Conservation (phyloP, 345 rosid genomes). For the Brassica rapa region DNA sequence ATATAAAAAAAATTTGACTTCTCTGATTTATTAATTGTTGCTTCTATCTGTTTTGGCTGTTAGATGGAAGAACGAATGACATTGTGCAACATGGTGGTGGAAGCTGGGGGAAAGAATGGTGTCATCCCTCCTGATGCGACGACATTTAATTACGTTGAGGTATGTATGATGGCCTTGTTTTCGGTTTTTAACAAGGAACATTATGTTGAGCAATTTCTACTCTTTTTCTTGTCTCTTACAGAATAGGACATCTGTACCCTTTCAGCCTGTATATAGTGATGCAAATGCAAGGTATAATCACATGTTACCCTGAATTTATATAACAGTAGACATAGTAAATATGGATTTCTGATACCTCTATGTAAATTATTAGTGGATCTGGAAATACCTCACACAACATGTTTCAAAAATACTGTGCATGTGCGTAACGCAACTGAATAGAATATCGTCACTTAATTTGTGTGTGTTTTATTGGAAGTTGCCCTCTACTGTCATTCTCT, state of each 20-base stretch:
- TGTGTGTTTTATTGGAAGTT: not conserved
- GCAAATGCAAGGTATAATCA: slow-evolving; percentile 67
- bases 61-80: slow-evolving; percentile 99
- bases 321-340: not conserved
- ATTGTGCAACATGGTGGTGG: slow-evolving; percentile 93
- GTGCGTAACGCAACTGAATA: not conserved
- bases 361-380: not conserved
- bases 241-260: slow-evolving; percentile 81
- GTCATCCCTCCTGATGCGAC: slow-evolving; percentile 90
- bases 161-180: slow-evolving; percentile 25
- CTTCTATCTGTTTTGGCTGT: slow-evolving; percentile 22
- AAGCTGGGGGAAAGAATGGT: slow-evolving; percentile 99
- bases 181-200: not conserved
- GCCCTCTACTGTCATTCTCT: not conserved
- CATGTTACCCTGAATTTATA: not conserved
- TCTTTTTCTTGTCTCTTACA: slow-evolving; percentile 38
- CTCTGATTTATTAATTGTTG: not conserved
- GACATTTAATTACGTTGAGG: slow-evolving; percentile 91
- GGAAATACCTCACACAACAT: not conserved
- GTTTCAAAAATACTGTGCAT: not conserved
- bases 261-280: slow-evolving; percentile 93
- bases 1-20: not conserved
- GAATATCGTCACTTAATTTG: not conserved
- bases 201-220: not conserved
- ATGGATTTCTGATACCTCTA: not conserved